A percentile compares a stretch with the other conserved stretches of the same genome.
Conservation (phyloP, 495 filamentous ascomycete genomes). For the Amorphotheca resinae region DNA sequence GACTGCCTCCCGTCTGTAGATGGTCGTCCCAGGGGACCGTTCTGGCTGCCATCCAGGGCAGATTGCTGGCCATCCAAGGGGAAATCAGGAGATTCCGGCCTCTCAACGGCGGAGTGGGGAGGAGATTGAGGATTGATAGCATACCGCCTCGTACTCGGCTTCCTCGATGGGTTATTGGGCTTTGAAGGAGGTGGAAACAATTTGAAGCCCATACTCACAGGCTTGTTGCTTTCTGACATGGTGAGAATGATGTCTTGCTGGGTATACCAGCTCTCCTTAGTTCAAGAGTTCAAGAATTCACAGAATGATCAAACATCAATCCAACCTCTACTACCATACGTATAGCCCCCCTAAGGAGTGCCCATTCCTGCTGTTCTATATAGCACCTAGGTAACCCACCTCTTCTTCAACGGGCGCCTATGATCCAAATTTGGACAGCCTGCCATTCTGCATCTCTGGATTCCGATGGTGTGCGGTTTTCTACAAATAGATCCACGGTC, state of each 20-base stretch:
- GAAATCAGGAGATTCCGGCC: slow-evolving; percentile 29
- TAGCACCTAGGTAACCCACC: not conserved
- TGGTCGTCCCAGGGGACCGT: slow-evolving; percentile 8
- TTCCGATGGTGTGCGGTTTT: slow-evolving; percentile 4
- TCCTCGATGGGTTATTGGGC: slow-evolving; percentile 13
- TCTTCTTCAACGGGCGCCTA: slow-evolving; percentile 1
- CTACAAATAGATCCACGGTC: slow-evolving; percentile 16
- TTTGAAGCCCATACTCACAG: slow-evolving; percentile 33
- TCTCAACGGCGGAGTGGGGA: slow-evolving; percentile 16
- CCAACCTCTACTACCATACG: not conserved
- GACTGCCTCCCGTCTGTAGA: slow-evolving; percentile 24
- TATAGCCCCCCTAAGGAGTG: not conserved
- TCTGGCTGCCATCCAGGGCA: slow-evolving; percentile 19
- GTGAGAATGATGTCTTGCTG: not conserved
- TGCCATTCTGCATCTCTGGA: no score
- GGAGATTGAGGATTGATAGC: slow-evolving; percentile 9
- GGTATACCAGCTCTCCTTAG: not conserved
- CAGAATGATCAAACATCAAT: not conserved
- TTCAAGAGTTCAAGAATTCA: not conserved
- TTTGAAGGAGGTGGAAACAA: slow-evolving; percentile 37
- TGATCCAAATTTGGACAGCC: not conserved
- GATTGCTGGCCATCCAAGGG: slow-evolving; percentile 23
- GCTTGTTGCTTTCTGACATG: slow-evolving; percentile 5
- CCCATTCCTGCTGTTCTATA: not conserved
- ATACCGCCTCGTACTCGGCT: slow-evolving; percentile 15